Evolutionary conservation across 108 stramenopile species (phyloP).

Genomic region (Nitzschia palea): DNA sequence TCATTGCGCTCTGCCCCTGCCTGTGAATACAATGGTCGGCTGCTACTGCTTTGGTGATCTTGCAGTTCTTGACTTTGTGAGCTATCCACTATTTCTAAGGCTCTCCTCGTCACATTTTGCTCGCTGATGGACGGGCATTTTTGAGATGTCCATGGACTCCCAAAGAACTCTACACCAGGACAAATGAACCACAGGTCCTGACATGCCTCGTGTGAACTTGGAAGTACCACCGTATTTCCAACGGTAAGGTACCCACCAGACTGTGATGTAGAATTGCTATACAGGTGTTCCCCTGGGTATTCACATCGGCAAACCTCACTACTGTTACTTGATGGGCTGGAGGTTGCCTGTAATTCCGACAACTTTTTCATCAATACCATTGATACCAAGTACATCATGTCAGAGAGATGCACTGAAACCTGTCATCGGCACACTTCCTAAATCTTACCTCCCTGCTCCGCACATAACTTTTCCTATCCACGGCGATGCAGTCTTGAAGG

Average conservation of each 20-base stretch:
- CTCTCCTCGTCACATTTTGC: not conserved
- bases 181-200: constrained; percentile 8
- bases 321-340: not conserved
- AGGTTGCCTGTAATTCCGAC: not conserved
- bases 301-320: constrained; percentile 7
- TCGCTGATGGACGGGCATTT: constrained; percentile 8
- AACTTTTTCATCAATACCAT: not conserved
- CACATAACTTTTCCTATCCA: not conserved
- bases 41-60: not conserved
- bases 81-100: not conserved
- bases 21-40: not conserved
- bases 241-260: not conserved
- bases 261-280: not conserved
- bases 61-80: not conserved
- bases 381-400: not conserved
- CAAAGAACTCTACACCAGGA: constrained; percentile 6
- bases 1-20: not conserved
- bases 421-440: not conserved
- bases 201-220: constrained; percentile 8
- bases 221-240: not conserved
- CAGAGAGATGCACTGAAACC: not conserved
- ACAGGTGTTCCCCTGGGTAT: constrained; percentile 10
- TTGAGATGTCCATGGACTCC: constrained; percentile 19
- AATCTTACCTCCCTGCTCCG: constrained; percentile 3
- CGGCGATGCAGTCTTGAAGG: too few species aligned